Conservation (phyloP, 345 rosid genomes). For the Corchorus capsularis region DNA sequence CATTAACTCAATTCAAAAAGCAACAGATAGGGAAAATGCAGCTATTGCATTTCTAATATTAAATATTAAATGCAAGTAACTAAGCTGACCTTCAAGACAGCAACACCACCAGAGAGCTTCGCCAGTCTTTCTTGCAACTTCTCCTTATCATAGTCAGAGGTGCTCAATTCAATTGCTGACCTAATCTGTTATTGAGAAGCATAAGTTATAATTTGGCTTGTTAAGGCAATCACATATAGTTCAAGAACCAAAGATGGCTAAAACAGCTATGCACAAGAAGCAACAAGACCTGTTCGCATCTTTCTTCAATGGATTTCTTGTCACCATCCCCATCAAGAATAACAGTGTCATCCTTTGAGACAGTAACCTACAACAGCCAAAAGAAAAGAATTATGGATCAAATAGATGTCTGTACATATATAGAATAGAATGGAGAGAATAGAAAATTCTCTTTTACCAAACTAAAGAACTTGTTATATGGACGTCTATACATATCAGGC, state of each 20-base stretch:
- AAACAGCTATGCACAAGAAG: not conserved
- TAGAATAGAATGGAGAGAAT: not conserved
- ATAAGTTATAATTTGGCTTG: not conserved
- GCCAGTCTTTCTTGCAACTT: slow-evolving; percentile 95
- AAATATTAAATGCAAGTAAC: not conserved
- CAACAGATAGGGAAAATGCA: not conserved
- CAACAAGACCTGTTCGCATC: slow-evolving; percentile 78
- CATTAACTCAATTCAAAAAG: not conserved
- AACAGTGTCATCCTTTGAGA: slow-evolving; percentile 92
- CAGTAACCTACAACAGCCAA: slow-evolving; percentile 47
- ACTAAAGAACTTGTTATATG: not conserved
- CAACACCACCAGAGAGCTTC: slow-evolving; percentile 95
- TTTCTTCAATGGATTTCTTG: slow-evolving; percentile 79
- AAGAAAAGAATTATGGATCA: slow-evolving; percentile 18
- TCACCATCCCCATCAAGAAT: slow-evolving; percentile 97
- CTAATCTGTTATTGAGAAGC: slow-evolving; percentile 51
- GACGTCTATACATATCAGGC: no score
- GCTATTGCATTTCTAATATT: not conserved
- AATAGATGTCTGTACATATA: not conserved
- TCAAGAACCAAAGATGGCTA: not conserved
- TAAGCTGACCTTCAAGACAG: slow-evolving; percentile 79
- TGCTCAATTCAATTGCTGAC: slow-evolving; percentile 67
- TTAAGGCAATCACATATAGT: not conserved
- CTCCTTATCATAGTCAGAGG: slow-evolving; percentile 95
- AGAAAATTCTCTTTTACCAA: not conserved